These are phyloP conservation scores for Pontederia paniculata DNA, from an alignment of 176 grass and related monocot genomes.

Conservation along the genomic window DNA sequence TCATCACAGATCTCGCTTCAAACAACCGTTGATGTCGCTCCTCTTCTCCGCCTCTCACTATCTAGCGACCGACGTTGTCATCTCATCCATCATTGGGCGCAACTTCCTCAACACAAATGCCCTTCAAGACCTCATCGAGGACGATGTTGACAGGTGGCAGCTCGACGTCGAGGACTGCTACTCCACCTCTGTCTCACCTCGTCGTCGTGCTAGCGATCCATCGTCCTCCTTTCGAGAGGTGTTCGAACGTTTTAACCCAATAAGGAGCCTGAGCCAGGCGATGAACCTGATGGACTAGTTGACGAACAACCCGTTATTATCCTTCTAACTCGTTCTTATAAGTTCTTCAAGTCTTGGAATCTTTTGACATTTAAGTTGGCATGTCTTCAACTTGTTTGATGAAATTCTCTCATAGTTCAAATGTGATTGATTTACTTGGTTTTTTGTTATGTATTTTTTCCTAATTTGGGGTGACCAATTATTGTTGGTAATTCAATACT, in stretches of 20 bases:
- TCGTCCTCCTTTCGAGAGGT: constrained; percentile 48
- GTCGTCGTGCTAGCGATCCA: not conserved
- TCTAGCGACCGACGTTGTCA: not conserved
- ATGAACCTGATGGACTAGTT: constrained; percentile 55
- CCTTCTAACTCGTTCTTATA: no score
- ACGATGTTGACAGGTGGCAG: not conserved
- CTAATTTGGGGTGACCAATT: no score
- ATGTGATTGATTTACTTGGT: no score
- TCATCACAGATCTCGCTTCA: no score
- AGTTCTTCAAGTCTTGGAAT: no score
- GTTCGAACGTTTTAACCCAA: constrained; percentile 51
- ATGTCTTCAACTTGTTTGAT: no score
- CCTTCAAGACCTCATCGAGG: constrained; percentile 22
- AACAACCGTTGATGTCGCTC: constrained; percentile 39
- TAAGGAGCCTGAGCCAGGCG: constrained; percentile 46
- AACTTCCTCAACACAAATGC: constrained; percentile 41
- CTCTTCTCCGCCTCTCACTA: constrained; percentile 9
- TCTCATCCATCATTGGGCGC: constrained; percentile 9
- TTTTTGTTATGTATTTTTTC: no score
- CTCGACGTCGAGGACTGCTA: not conserved
- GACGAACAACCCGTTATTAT: constrained; percentile 26
- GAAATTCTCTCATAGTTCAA: no score
- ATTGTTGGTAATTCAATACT: no score
- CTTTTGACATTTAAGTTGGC: no score
- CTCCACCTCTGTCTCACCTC: not conserved